Conservation (phyloP, 2,329 filamentous ascomycete species). For the Colletotrichum gloeosporioides region DNA sequence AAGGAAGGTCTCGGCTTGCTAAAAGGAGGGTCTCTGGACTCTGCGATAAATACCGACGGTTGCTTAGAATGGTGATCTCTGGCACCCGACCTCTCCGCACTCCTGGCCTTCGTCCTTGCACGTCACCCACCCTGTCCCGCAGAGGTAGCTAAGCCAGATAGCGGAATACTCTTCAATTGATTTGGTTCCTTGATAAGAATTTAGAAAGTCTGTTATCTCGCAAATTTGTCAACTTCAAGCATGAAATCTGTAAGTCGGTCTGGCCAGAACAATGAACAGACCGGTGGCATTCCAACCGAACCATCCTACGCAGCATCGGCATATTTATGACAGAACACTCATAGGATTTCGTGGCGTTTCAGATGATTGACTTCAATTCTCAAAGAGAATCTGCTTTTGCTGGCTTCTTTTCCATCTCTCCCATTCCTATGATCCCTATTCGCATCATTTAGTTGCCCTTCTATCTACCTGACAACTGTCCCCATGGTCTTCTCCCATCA, state of each 20-base stretch:
- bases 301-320: too few relatives aligned
- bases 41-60: not conserved
- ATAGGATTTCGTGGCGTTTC: too few relatives aligned
- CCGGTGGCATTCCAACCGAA: fast-evolving
- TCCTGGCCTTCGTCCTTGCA: not conserved
- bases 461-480: too few relatives aligned
- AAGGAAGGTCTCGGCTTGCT: not conserved
- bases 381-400: too few relatives aligned
- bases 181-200: fast-evolving
- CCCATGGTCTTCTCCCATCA: too few relatives aligned
- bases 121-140: too few relatives aligned
- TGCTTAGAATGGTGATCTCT: not conserved
- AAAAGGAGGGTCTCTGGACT: not conserved
- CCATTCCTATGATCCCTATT: too few relatives aligned
- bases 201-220: not conserved
- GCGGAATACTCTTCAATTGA: not conserved
- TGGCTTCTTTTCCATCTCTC: too few relatives aligned
- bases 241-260: not conserved
- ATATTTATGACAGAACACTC: too few relatives aligned
- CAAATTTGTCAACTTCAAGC: not conserved
- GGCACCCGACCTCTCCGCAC: not conserved
- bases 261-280: not conserved
- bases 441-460: too few relatives aligned
- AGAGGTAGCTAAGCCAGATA: too few relatives aligned
- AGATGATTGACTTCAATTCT: too few relatives aligned